phyloP scores from a whole-genome alignment of 345 rosid species.

The Toxicodendron radicans region DNA sequence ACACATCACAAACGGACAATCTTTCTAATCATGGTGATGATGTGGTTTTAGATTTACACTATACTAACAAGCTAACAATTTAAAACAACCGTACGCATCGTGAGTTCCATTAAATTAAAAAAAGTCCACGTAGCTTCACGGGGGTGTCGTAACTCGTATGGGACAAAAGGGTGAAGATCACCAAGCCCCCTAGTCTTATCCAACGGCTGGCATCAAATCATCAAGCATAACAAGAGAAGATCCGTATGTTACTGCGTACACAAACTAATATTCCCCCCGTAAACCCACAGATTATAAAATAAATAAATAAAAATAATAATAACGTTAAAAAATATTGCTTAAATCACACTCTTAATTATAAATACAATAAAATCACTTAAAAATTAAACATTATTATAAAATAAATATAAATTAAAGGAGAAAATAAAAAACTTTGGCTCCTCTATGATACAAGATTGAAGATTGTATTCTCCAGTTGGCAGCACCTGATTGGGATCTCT shows the following conservation, averaged over 20 bases:
- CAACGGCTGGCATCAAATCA: background rate
- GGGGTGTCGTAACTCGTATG: background rate
- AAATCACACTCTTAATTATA: no score
- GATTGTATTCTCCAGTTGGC: no score
- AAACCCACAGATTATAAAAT: background rate
- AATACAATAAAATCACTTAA: no score
- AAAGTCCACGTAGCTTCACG: constrained; percentile 6
- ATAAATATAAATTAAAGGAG: no score
- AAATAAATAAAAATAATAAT: background rate
- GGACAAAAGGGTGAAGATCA: background rate
- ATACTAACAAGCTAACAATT: background rate
- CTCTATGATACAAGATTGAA: no score
- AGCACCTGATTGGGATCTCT: no score
- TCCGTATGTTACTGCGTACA: background rate
- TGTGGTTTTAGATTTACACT: background rate
- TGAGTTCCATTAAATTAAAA: background rate
- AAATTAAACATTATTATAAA: no score
- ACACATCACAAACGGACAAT: background rate
- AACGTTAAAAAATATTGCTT: no score
- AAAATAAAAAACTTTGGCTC: no score
- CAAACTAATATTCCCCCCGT: no score
- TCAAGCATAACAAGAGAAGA: background rate
- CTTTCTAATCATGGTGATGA: constrained; percentile 3
- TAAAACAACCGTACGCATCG: background rate
- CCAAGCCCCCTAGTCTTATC: background rate